phyloP scores from a whole-genome alignment of 129 eudicot genomes.

The Pulicaria dysenterica region DNA sequence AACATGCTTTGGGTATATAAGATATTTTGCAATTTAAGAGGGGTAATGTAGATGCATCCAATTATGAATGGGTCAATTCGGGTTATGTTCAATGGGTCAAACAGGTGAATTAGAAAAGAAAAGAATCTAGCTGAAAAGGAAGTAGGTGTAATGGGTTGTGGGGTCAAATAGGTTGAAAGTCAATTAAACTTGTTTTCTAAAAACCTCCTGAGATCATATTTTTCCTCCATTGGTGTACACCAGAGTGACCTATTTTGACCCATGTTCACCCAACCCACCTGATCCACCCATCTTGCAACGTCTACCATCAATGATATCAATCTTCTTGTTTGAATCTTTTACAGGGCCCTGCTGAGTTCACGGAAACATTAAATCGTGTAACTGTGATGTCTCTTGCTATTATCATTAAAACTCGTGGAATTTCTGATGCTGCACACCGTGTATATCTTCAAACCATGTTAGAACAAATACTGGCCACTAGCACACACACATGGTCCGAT shows the following conservation, averaged over 20 bases:
- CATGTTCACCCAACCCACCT: background rate
- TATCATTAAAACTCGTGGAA: constrained; percentile 80
- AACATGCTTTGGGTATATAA: too few species aligned
- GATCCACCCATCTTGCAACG: background rate
- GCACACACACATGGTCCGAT: constrained; percentile 92
- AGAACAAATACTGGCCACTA: constrained; percentile 80
- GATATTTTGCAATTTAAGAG: too few species aligned
- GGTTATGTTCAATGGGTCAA: background rate
- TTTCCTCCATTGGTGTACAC: background rate
- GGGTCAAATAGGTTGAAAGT: background rate
- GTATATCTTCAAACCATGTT: constrained; percentile 83
- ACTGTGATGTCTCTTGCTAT: constrained; percentile 62
- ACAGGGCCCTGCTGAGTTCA: constrained; percentile 92
- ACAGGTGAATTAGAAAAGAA: background rate
- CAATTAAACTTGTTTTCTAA: background rate
- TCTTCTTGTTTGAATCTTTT: constrained; percentile 5
- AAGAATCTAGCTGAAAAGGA: background rate
- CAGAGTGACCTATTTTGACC: background rate
- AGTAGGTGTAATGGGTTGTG: background rate
- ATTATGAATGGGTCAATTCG: background rate
- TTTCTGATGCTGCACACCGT: constrained; percentile 80
- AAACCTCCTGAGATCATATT: background rate
- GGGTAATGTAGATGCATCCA: background rate
- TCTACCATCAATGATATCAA: constrained; percentile 48
- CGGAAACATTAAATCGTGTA: constrained; percentile 73